phyloP scores from a whole-genome alignment of 2,329 filamentous ascomycete genomes.

The Fusarium hostae region DNA sequence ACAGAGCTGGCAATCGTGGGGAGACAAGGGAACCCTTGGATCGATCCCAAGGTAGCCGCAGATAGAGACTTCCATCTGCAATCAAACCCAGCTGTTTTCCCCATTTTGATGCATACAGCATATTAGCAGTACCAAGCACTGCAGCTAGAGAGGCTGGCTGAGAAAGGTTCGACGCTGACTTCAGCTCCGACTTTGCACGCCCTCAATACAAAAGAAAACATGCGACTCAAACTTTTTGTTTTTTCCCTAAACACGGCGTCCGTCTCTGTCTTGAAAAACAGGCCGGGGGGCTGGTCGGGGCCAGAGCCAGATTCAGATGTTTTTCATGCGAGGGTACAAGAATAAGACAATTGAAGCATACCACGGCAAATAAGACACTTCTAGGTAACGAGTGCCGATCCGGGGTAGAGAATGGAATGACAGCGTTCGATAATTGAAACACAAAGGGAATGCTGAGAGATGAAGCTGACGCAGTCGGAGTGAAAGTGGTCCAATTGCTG shows the following conservation, averaged over 20 bases:
- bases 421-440: constrained; percentile 42
- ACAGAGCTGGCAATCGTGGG: constrained; percentile 35
- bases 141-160: constrained; percentile 8
- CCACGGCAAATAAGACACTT: constrained; percentile 45
- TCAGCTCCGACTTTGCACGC: constrained; percentile 28
- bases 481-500: constrained; percentile 20
- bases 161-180: constrained; percentile 31
- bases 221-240: constrained; percentile 14
- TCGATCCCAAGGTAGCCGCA: constrained; percentile 22
- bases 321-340: constrained; percentile 33
- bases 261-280: constrained; percentile 29
- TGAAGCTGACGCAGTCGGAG: constrained; percentile 25
- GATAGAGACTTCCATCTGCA: constrained; percentile 15
- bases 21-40: constrained; percentile 37
- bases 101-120: constrained; percentile 11
- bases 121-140: constrained; percentile 11
- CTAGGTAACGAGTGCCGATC: constrained; percentile 32
- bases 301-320: constrained; percentile 35
- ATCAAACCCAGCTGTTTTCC: constrained; percentile 5
- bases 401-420: constrained; percentile 37
- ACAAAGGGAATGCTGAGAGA: constrained; percentile 42
- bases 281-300: constrained; percentile 31
- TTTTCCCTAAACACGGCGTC: constrained; percentile 4
- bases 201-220: constrained; percentile 24
- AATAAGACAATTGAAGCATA: constrained; percentile 43